phyloP scores from a whole-genome alignment of 1,139 yeast genomes.

The Sugiyamaella castrensis region DNA sequence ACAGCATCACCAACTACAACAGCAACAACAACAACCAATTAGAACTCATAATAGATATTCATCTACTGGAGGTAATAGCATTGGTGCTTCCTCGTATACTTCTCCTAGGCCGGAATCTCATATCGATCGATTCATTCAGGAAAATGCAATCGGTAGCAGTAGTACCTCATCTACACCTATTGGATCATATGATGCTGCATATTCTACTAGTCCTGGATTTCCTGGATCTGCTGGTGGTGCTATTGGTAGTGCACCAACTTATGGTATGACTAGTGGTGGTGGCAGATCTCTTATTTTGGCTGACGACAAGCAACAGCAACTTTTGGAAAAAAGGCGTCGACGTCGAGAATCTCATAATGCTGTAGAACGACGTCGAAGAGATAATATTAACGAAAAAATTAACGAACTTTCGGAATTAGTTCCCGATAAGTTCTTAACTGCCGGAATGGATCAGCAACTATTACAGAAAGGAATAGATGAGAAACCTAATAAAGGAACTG shows the following conservation, averaged over 20 bases:
- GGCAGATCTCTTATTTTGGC: constrained; percentile 12
- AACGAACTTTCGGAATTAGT: constrained; percentile 72
- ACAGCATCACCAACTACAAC: neutral
- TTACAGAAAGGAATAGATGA: constrained; percentile 60
- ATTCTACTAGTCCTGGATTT: constrained; percentile 16
- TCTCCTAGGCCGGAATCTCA: constrained; percentile 17
- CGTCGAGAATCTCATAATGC: constrained; percentile 45
- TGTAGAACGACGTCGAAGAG: constrained; percentile 69
- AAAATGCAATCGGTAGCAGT: constrained; percentile 15
- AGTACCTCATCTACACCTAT: constrained; percentile 27
- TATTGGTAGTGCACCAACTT: constrained; percentile 4
- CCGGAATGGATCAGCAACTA: constrained; percentile 22
- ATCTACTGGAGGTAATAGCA: constrained; percentile 8
- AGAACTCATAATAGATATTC: constrained; percentile 9
- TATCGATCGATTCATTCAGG: constrained; percentile 20
- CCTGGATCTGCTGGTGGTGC: constrained; percentile 14
- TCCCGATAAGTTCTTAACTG: constrained; percentile 57
- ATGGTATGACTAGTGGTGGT: neutral
- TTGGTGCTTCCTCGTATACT: constrained; percentile 6
- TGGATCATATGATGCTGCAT: constrained; percentile 26
- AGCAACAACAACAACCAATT: constrained; percentile 2
- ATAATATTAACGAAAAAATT: constrained; percentile 84
- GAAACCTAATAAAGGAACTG: constrained; percentile 91
- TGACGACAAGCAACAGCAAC: constrained; percentile 24
- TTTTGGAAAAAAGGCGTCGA: constrained; percentile 40